Conservation (phyloP, 2,329 filamentous ascomycete genomes). For the Venturia effusa region DNA sequence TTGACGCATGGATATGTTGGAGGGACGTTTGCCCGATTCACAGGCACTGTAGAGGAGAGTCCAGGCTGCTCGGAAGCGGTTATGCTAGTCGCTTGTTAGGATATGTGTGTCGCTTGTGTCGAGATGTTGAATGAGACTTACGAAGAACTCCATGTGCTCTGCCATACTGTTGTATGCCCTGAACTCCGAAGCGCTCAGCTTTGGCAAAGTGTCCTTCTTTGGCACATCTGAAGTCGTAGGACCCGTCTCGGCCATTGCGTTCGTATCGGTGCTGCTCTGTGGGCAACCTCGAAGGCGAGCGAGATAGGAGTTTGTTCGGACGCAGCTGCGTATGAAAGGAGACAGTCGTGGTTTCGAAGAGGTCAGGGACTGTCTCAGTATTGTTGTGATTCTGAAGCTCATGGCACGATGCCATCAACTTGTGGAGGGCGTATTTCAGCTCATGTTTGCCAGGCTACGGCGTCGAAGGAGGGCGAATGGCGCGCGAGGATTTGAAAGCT, state of each 20-base stretch:
- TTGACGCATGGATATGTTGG: constrained; percentile 53
- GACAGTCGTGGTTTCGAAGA: background rate
- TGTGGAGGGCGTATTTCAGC: background rate
- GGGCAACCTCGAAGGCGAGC: background rate
- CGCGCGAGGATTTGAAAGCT: background rate
- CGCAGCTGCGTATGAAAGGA: too few relatives aligned
- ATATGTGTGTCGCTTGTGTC: constrained; percentile 15
- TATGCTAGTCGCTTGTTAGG: constrained; percentile 45
- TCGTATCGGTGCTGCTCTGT: background rate
- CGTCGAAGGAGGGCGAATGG: background rate
- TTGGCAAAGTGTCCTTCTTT: constrained; percentile 39
- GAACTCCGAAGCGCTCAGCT: constrained; percentile 57
- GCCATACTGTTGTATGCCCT: constrained; percentile 60
- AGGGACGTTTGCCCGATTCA: constrained; percentile 45
- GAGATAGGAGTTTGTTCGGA: background rate
- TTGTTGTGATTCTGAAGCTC: background rate
- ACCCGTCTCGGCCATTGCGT: background rate
- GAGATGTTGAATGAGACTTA: constrained; percentile 28
- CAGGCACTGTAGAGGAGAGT: constrained; percentile 59
- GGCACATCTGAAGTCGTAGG: background rate
- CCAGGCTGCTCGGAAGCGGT: constrained; percentile 67
- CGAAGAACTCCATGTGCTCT: constrained; percentile 64
- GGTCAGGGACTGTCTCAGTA: background rate
- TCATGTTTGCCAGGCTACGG: background rate
- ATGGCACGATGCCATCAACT: constrained; percentile 1